Evolutionary conservation across 106 monocot genomes (phyloP).

Genomic region (Dioscorea alata): DNA sequence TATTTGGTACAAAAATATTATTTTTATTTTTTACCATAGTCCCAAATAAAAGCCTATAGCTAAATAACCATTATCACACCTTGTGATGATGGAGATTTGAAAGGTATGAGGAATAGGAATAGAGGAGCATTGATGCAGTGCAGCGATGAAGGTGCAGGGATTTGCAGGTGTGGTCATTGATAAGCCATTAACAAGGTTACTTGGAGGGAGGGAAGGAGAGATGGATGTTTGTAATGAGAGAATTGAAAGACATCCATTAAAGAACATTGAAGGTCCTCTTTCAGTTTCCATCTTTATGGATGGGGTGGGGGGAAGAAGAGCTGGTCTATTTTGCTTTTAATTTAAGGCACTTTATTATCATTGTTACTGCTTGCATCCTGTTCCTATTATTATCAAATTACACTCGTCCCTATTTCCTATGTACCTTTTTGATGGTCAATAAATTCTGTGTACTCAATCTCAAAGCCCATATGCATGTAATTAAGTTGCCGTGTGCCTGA

Average conservation of each 20-base stretch:
- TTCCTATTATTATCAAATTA: not conserved
- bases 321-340: not conserved
- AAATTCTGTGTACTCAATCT: not conserved
- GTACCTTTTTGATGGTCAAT: not conserved
- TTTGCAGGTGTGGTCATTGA: constrained; percentile 1
- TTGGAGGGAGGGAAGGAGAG: not conserved
- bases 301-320: not conserved
- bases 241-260: not conserved
- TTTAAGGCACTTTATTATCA: not conserved
- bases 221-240: not conserved
- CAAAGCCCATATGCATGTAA: constrained; percentile 1
- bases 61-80: too few species aligned
- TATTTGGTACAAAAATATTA: too few species aligned
- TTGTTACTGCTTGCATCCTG: not conserved
- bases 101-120: too few species aligned
- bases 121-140: too few species aligned
- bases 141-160: not conserved
- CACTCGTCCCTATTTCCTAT: not conserved
- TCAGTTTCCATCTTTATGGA: constrained; percentile 3
- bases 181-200: not conserved
- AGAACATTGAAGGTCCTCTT: constrained; percentile 8
- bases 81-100: too few species aligned
- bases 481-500: not conserved
- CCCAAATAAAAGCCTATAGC: too few species aligned
- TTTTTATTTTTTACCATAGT: too few species aligned